phyloP scores from a whole-genome alignment of 345 rosid species.

The Cardamine chenopodiifolia region DNA sequence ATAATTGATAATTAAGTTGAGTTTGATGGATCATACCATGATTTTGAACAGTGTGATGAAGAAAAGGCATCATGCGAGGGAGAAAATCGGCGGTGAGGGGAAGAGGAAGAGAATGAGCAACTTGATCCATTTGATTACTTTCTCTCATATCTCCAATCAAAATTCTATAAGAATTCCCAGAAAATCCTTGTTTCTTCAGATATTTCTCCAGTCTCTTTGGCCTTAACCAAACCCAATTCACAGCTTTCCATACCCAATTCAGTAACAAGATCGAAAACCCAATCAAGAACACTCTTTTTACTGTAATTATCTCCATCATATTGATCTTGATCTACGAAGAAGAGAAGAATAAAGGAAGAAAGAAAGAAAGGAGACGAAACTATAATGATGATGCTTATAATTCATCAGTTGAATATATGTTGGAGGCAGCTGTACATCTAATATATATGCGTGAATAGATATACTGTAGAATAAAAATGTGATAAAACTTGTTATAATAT shows the following conservation, averaged over 20 bases:
- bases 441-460: constrained; percentile 14
- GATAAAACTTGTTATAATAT: constrained; percentile 23
- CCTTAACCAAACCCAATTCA: constrained; percentile 54
- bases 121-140: constrained; percentile 35
- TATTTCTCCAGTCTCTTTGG: constrained; percentile 50
- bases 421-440: constrained; percentile 41
- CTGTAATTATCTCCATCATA: constrained; percentile 30
- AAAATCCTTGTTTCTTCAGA: constrained; percentile 53
- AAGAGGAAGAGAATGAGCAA: constrained; percentile 47
- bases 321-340: constrained; percentile 20
- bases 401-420: constrained; percentile 41
- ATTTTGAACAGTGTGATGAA: constrained; percentile 37
- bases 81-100: constrained; percentile 41
- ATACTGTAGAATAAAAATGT: constrained; percentile 23
- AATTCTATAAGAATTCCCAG: constrained; percentile 49
- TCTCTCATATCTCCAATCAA: constrained; percentile 49
- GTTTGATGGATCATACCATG: constrained; percentile 43
- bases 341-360: constrained; percentile 10
- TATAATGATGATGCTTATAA: constrained; percentile 37
- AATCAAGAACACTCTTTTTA: constrained; percentile 26
- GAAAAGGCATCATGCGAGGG: constrained; percentile 48
- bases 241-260: constrained; percentile 43
- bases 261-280: constrained; percentile 38
- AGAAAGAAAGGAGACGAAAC: constrained; percentile 37
- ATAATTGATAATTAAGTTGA: neutral